phyloP scores from a whole-genome alignment of 441 rosid genomes.

The Eruca vesicaria region DNA sequence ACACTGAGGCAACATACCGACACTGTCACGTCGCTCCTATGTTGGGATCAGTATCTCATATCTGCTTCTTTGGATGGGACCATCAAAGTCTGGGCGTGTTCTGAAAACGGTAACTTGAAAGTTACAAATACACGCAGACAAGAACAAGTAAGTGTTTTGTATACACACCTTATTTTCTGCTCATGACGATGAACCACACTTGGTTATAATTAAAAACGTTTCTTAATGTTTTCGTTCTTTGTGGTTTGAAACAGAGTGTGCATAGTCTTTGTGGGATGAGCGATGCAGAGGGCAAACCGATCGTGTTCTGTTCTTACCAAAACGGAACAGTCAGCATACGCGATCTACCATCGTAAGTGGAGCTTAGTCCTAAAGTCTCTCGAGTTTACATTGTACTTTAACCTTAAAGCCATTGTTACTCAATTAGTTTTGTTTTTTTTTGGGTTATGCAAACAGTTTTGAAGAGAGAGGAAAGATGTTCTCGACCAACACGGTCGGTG shows the following conservation, averaged over 20 bases:
- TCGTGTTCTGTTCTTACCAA: slow-evolving; percentile 35
- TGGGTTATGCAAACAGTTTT: slow-evolving; percentile 16
- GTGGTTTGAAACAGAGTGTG: slow-evolving; percentile 33
- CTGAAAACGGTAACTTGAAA: slow-evolving; percentile 29
- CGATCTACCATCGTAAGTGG: slow-evolving; percentile 39
- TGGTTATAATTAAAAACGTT: background rate
- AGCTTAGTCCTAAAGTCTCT: background rate
- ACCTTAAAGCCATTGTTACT: background rate
- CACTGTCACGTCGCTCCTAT: slow-evolving; percentile 41
- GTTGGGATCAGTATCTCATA: slow-evolving; percentile 45
- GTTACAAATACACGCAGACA: slow-evolving; percentile 25
- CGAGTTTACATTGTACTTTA: background rate
- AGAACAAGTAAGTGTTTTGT: slow-evolving; percentile 20
- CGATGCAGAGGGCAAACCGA: slow-evolving; percentile 37
- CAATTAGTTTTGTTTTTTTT: background rate
- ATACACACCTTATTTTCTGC: background rate
- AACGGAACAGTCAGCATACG: slow-evolving; percentile 31
- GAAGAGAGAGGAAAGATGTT: slow-evolving; percentile 34
- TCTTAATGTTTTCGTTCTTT: background rate
- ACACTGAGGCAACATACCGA: slow-evolving; percentile 37
- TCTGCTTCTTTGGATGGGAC: slow-evolving; percentile 47
- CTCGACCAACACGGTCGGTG: slow-evolving; percentile 21
- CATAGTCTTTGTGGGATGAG: slow-evolving; percentile 32
- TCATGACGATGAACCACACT: background rate
- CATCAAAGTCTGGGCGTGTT: slow-evolving; percentile 36